Conservation (phyloP, 108 stramenopile genomes). For the Nitzschia inconspicua region DNA sequence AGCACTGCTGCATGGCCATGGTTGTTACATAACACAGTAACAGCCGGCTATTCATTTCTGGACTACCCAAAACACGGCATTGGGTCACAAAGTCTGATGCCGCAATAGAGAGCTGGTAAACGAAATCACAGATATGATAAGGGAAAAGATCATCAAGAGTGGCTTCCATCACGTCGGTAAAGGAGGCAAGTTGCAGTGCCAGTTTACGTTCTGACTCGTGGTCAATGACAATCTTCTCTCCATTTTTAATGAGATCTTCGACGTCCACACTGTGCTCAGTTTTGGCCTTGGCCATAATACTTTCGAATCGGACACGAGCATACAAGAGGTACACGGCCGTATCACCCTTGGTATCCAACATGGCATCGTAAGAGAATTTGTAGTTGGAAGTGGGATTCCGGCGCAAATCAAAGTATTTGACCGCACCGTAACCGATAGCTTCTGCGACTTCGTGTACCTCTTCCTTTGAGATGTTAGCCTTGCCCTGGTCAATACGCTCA, state of each 20-base stretch:
- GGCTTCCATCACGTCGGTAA: slow-evolving; percentile 78
- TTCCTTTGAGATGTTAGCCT: slow-evolving; percentile 73
- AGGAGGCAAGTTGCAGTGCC: slow-evolving; percentile 80
- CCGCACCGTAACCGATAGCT: slow-evolving; percentile 97
- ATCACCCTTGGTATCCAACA: slow-evolving; percentile 98
- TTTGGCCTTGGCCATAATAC: slow-evolving; percentile 92
- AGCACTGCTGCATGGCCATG: slow-evolving; percentile 87
- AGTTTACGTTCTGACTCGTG: slow-evolving; percentile 94
- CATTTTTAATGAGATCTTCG: slow-evolving; percentile 54
- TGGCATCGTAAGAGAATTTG: slow-evolving; percentile 97
- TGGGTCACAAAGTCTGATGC: slow-evolving; percentile 95
- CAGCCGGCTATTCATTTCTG: slow-evolving; percentile 90
- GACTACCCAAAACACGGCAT: slow-evolving; percentile 87
- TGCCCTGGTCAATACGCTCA: slow-evolving; percentile 71
- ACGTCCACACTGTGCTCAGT: slow-evolving; percentile 75
- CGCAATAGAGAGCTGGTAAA: slow-evolving; percentile 87
- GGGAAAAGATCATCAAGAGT: slow-evolving; percentile 87
- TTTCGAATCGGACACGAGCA: slow-evolving; percentile 95
- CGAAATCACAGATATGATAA: slow-evolving; percentile 94
- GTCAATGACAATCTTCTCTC: slow-evolving; percentile 49
- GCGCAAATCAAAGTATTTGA: slow-evolving; percentile 99
- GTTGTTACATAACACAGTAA: slow-evolving; percentile 91
- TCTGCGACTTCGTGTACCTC: slow-evolving; percentile 88
- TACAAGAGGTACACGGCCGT: slow-evolving; percentile 98
- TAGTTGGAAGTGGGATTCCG: slow-evolving; percentile 97